A percentile compares a stretch with the other conserved stretches of the same genome.
phyloP scores from a whole-genome alignment of 345 rosid species.

The Ailanthus altissimus region DNA sequence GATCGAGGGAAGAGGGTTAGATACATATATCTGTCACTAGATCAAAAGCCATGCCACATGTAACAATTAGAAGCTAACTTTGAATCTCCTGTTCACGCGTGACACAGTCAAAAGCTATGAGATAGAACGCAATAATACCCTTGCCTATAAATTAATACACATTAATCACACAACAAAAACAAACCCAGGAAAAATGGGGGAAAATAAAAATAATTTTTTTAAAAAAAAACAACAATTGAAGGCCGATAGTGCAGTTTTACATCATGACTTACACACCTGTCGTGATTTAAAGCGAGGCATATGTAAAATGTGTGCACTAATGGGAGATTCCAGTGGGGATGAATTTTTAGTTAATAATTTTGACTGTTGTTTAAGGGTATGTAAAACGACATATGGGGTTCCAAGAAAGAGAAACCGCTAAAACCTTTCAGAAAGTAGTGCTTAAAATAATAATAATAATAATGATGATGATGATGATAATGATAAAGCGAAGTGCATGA shows the following conservation, averaged over 20 bases:
- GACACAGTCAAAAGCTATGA: conserved; percentile 28
- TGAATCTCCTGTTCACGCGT: conserved; percentile 29
- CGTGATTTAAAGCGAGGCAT: neutral
- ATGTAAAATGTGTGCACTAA: neutral
- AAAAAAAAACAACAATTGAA: neutral
- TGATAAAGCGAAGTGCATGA: too few species aligned
- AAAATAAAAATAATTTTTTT: neutral
- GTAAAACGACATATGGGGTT: neutral
- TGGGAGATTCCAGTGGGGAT: neutral
- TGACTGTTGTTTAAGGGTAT: conserved; percentile 1
- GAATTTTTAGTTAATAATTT: neutral
- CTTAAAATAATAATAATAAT: too few species aligned
- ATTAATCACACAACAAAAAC: neutral
- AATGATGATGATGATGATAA: too few species aligned
- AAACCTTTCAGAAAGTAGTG: neutral
- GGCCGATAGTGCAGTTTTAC: neutral
- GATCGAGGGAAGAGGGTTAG: conserved; percentile 23
- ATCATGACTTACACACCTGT: conserved; percentile 2
- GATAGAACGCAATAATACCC: conserved; percentile 30
- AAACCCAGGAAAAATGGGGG: neutral
- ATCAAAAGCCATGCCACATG: conserved; percentile 35
- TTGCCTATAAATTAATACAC: neutral
- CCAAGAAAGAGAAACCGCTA: neutral
- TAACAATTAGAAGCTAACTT: conserved; percentile 23
- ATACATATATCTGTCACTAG: conserved; percentile 25